These are phyloP conservation scores for Laetiporus sulphureus DNA, from an alignment of 1,284 basidiomycete genomes.

Conservation along the genomic window DNA sequence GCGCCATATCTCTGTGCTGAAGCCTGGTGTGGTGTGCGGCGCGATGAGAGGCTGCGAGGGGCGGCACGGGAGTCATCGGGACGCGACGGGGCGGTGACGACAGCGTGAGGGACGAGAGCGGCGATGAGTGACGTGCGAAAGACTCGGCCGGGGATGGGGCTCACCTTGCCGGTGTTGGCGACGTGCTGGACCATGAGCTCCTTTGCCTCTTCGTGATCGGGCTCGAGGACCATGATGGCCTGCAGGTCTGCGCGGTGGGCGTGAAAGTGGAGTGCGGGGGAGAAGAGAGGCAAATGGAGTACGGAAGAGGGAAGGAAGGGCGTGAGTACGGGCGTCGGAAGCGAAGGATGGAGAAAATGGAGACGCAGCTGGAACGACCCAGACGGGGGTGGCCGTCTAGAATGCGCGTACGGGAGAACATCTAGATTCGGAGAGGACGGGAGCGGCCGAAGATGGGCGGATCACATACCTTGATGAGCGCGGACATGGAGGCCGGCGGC, in stretches of 20 bases:
- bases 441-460: conserved; percentile 29
- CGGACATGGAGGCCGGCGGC: conserved; percentile 50
- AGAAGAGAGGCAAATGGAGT: too few species aligned
- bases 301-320: too few species aligned
- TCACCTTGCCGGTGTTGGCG: conserved; percentile 24
- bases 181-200: conserved; percentile 41
- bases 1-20: conserved; percentile 67
- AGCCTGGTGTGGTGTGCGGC: conserved; percentile 28
- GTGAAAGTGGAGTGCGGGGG: too few species aligned
- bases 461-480: conserved; percentile 67
- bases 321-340: too few species aligned
- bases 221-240: conserved; percentile 55
- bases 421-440: conserved; percentile 18
- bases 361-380: too few species aligned
- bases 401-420: conserved; percentile 15
- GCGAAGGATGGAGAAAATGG: too few species aligned
- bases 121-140: conserved; percentile 6
- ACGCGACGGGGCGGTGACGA: too few species aligned
- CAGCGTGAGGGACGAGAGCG: conserved; percentile 4
- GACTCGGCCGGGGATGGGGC: conserved; percentile 5
- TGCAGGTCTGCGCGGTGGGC: conserved; percentile 68
- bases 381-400: too few species aligned
- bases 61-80: too few species aligned
- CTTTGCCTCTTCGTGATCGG: conserved; percentile 62
- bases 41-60: conserved; percentile 14